Conservation (phyloP, 2,329 filamentous ascomycete species). For the Claviceps digitariae region DNA sequence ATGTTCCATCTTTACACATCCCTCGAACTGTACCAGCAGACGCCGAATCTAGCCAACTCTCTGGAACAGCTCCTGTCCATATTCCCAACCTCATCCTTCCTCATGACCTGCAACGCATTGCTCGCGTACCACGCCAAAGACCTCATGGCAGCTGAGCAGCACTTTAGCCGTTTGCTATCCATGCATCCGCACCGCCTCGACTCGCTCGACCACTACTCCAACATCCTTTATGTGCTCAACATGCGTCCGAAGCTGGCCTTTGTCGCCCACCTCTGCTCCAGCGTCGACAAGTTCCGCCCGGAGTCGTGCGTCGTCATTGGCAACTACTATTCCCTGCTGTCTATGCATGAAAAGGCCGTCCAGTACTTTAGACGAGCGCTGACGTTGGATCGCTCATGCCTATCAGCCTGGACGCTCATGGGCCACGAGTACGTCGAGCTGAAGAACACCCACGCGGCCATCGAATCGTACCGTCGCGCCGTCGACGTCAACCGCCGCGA, state of each 20-base stretch:
- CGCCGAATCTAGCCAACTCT: conserved; percentile 57
- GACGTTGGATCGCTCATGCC: conserved; percentile 76
- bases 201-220: conserved; percentile 88
- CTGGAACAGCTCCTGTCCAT: conserved; percentile 68
- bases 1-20: conserved; percentile 89
- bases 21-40: conserved; percentile 82
- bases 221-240: conserved; percentile 90
- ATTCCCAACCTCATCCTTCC: conserved; percentile 78
- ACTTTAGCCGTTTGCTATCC: conserved; percentile 69
- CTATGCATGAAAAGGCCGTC: conserved; percentile 93
- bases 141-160: conserved; percentile 51
- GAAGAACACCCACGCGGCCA: conserved; percentile 96
- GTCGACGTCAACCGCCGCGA: conserved; percentile 94
- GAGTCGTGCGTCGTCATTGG: conserved; percentile 95
- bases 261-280: conserved; percentile 77
- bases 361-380: conserved; percentile 93
- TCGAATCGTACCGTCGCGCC: conserved; percentile 88
- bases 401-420: conserved; percentile 97
- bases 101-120: conserved; percentile 79
- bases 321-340: conserved; percentile 92
- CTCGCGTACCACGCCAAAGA: conserved; percentile 85
- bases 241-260: conserved; percentile 82
- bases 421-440: conserved; percentile 97
- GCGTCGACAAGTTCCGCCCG: conserved; percentile 87
- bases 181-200: conserved; percentile 64